A percentile compares a stretch with the other conserved stretches of the same genome.
These are phyloP conservation scores for Pseudoscleropodium purum DNA, from an alignment of 225 moss, liverwort and hornwort species.

Conservation along the genomic window DNA sequence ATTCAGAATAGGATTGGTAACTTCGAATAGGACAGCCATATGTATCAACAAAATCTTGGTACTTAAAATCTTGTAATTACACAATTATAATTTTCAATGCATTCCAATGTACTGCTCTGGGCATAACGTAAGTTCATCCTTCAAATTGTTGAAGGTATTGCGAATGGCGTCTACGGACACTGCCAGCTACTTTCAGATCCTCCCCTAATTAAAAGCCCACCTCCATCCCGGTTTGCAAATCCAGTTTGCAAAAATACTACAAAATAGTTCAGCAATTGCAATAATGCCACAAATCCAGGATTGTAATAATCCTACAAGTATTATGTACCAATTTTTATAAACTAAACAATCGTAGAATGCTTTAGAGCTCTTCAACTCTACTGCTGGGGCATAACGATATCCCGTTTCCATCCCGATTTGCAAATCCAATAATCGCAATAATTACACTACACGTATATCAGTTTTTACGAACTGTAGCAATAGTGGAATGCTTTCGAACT, in stretches of 20 bases:
- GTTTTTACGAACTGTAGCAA: too few species aligned
- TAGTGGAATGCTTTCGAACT: not conserved
- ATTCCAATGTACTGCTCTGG: too few species aligned
- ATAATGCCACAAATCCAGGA: not conserved
- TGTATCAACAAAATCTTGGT: too few species aligned
- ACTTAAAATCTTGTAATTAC: too few species aligned
- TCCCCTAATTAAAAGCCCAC: too few species aligned
- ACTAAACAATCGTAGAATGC: not conserved
- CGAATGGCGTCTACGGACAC: not conserved
- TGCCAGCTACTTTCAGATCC: not conserved
- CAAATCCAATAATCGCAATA: not conserved
- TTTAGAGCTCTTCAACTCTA: not conserved
- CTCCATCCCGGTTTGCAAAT: not conserved
- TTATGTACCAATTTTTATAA: not conserved
- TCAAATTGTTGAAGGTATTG: not conserved
- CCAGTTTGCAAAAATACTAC: not conserved
- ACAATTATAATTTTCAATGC: not conserved
- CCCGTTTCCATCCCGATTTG: too few species aligned
- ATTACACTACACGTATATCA: not conserved
- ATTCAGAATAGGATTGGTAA: fast-evolving
- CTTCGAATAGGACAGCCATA: fast-evolving
- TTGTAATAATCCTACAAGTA: too few species aligned
- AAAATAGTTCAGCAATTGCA: not conserved
- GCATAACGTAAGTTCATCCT: not conserved
- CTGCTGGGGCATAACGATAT: too few species aligned